Conservation (phyloP, 768 basidiomycete genomes). For the Hortiboletus flavorubellus region DNA sequence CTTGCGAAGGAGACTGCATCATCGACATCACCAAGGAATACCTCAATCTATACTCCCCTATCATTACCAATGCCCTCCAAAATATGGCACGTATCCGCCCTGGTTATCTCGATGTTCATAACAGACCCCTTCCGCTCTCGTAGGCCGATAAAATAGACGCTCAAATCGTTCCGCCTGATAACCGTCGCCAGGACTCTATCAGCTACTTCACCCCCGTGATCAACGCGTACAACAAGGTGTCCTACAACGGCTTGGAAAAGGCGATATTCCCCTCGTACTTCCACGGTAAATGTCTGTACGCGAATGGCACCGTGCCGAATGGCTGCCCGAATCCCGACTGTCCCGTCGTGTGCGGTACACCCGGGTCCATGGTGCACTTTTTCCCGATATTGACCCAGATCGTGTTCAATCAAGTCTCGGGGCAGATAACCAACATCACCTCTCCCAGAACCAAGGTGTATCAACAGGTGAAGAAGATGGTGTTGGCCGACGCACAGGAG, state of each 20-base stretch:
- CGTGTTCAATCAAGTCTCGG: conserved; percentile 43
- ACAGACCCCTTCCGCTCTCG: not conserved
- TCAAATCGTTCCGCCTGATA: conserved; percentile 29
- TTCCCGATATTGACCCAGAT: conserved; percentile 48
- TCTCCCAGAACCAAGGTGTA: conserved; percentile 41
- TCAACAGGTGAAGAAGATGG: conserved; percentile 38
- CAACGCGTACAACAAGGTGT: conserved; percentile 41
- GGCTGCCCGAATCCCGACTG: conserved; percentile 82
- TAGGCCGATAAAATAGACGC: conserved; percentile 38
- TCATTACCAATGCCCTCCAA: conserved; percentile 38
- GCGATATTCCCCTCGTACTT: conserved; percentile 71
- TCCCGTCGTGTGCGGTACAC: conserved; percentile 74
- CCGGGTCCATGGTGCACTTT: conserved; percentile 76
- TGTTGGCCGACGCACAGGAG: conserved; percentile 37
- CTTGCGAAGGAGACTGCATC: conserved; percentile 74
- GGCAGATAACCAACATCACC: conserved; percentile 34
- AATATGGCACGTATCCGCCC: conserved; percentile 39
- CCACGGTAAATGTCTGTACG: conserved; percentile 67
- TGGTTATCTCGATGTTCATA: not conserved
- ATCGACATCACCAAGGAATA: conserved; percentile 55
- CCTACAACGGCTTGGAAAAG: conserved; percentile 43
- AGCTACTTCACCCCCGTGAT: conserved; percentile 47
- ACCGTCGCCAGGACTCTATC: conserved; percentile 23
- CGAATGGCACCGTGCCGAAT: conserved; percentile 51
- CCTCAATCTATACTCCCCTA: conserved; percentile 45